Percentiles rank a stretch among this genome's conserved stretches.
These are phyloP conservation scores for Wickerhamomyces chaumierensis DNA, from an alignment of 805 yeast species.

Conservation along the genomic window DNA sequence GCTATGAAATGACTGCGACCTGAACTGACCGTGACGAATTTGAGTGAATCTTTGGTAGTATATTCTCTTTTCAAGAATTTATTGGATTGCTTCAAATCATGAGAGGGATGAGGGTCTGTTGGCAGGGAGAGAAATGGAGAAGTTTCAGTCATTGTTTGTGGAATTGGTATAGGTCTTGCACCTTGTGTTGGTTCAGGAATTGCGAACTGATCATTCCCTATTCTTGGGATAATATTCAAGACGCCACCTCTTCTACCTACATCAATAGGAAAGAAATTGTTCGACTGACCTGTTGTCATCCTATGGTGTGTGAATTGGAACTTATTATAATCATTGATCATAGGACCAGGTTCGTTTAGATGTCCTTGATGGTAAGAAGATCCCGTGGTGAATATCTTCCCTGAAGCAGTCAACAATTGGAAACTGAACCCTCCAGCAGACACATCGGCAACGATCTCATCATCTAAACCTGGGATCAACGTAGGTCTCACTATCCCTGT, in stretches of 20 bases:
- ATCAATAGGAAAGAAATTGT: neutral
- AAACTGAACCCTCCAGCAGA: slow-evolving; percentile 58
- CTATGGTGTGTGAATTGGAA: slow-evolving; percentile 4
- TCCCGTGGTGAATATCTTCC: slow-evolving; percentile 47
- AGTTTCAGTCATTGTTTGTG: neutral
- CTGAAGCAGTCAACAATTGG: slow-evolving; percentile 43
- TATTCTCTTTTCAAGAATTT: slow-evolving; percentile 8
- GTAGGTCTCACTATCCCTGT: slow-evolving; percentile 28
- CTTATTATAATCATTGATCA: slow-evolving; percentile 22
- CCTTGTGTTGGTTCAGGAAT: neutral
- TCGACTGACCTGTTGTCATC: slow-evolving; percentile 1
- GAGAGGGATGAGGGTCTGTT: neutral
- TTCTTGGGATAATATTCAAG: neutral
- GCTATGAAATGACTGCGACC: slow-evolving; percentile 61
- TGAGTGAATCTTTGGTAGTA: slow-evolving; percentile 15
- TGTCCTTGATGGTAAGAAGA: slow-evolving; percentile 29
- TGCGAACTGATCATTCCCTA: too few species aligned
- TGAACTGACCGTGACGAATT: slow-evolving; percentile 39
- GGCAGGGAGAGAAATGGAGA: neutral
- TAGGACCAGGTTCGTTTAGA: slow-evolving; percentile 29
- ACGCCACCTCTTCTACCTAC: neutral
- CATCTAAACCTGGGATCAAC: slow-evolving; percentile 24
- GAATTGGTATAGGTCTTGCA: neutral
- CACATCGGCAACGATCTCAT: slow-evolving; percentile 29
- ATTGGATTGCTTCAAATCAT: slow-evolving; percentile 1